These are phyloP conservation scores for Conringia planisiliqua DNA, from an alignment of 345 rosid genomes.

Conservation along the genomic window DNA sequence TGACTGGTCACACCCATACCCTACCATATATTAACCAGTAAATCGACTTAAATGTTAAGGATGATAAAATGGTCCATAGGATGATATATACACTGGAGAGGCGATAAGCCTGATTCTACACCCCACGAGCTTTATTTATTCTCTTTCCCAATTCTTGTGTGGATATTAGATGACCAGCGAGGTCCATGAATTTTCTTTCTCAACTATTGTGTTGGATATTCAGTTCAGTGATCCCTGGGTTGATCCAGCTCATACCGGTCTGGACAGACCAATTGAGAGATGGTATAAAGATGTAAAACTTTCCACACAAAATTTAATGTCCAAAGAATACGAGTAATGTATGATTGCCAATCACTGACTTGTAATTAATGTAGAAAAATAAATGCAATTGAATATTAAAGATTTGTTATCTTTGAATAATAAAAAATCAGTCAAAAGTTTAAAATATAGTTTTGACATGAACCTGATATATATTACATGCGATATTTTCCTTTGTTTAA, in stretches of 20 bases:
- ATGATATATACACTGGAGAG: background rate
- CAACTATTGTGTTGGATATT: background rate
- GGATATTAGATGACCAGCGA: constrained; percentile 6
- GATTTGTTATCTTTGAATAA: background rate
- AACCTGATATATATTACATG: background rate
- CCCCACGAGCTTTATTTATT: background rate
- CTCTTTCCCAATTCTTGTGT: background rate
- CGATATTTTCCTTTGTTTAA: background rate
- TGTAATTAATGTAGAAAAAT: background rate
- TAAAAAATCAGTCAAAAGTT: background rate
- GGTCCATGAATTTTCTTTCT: background rate
- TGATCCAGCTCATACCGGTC: background rate
- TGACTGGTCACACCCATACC: background rate
- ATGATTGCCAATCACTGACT: background rate
- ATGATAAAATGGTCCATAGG: background rate
- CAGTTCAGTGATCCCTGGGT: background rate
- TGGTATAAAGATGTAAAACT: background rate
- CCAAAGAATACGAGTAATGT: background rate
- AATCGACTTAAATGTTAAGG: background rate
- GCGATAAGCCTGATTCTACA: background rate
- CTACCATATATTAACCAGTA: background rate
- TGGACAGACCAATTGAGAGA: background rate
- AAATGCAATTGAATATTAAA: background rate
- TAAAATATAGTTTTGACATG: background rate
- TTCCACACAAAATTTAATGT: background rate